Evolutionary conservation across 2,329 filamentous ascomycete genomes (phyloP).

Genomic region (Huntiella omanensis): DNA sequence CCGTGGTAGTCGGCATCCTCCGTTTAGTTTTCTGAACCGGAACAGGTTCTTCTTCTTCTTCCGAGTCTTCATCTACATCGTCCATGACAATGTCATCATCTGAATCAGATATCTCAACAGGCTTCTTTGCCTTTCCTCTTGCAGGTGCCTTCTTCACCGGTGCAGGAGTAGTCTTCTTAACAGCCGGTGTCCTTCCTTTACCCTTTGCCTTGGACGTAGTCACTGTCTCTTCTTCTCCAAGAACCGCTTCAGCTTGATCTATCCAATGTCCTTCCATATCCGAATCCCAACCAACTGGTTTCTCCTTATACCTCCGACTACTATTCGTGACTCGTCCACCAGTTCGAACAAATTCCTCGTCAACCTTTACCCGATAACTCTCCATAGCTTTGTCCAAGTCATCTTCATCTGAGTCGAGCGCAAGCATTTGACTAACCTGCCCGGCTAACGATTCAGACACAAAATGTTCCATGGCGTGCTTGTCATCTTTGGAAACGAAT

Average conservation of each 20-base stretch:
- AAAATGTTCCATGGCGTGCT: conserved; percentile 71
- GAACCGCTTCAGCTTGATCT: conserved; percentile 46
- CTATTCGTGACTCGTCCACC: conserved; percentile 27
- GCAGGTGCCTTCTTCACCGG: conserved; percentile 24
- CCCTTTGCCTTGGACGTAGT: conserved; percentile 15
- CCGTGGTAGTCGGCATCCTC: no score
- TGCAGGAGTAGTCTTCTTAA: conserved; percentile 27
- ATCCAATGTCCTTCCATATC: conserved; percentile 78
- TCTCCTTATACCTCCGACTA: conserved; percentile 28
- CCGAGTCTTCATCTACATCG: no score
- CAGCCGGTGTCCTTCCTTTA: conserved; percentile 13
- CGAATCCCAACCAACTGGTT: conserved; percentile 67
- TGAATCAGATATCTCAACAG: conserved; percentile 14
- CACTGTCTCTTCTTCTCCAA: conserved; percentile 28
- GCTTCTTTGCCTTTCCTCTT: background rate
- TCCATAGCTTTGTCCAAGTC: conserved; percentile 60
- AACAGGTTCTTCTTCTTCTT: no score
- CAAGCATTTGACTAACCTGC: conserved; percentile 52
- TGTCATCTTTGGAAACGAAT: conserved; percentile 91
- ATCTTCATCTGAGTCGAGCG: conserved; percentile 42
- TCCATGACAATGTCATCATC: no score
- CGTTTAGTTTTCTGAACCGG: no score
- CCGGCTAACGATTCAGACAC: conserved; percentile 51
- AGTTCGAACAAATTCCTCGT: conserved; percentile 51
- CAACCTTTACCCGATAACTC: conserved; percentile 47